Evolutionary conservation across 2,329 filamentous ascomycete species (phyloP).

Genomic region (Cyclaneusma minus): DNA sequence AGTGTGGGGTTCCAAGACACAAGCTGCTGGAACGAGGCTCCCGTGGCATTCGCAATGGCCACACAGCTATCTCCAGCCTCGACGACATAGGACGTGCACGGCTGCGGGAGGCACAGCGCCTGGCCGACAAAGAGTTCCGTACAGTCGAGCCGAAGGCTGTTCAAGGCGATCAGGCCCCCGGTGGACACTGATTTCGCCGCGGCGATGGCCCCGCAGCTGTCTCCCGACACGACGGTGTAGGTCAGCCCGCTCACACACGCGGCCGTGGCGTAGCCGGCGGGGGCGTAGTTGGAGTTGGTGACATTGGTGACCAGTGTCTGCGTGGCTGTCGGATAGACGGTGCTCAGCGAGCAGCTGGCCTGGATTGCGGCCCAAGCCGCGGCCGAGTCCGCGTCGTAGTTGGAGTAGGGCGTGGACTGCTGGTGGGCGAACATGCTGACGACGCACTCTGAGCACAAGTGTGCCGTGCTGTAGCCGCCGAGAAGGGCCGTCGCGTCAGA

Average conservation of each 20-base stretch:
- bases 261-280: no score
- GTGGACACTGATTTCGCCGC: not conserved
- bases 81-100: no score
- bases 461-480: no score
- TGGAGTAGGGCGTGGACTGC: constrained; percentile 3
- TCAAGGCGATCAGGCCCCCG: not conserved
- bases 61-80: no score
- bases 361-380: constrained; percentile 4
- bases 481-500: no score
- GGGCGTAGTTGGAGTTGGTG: no score
- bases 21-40: not conserved
- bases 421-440: constrained; percentile 1
- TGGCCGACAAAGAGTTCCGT: not conserved
- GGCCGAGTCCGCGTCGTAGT: constrained; percentile 5
- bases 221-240: not conserved
- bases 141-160: constrained; percentile 1
- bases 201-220: not conserved
- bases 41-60: not conserved
- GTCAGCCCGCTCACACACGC: not conserved
- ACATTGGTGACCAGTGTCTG: constrained; percentile 1
- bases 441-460: constrained; percentile 3
- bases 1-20: constrained; percentile 5
- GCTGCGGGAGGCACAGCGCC: no score
- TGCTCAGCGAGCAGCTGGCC: constrained; percentile 3
- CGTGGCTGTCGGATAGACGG: constrained; percentile 1